Percentiles rank a stretch among this genome's conserved stretches.
Evolutionary conservation across 2,329 filamentous ascomycete genomes (phyloP).

Genomic region (Penicillium sp.): DNA sequence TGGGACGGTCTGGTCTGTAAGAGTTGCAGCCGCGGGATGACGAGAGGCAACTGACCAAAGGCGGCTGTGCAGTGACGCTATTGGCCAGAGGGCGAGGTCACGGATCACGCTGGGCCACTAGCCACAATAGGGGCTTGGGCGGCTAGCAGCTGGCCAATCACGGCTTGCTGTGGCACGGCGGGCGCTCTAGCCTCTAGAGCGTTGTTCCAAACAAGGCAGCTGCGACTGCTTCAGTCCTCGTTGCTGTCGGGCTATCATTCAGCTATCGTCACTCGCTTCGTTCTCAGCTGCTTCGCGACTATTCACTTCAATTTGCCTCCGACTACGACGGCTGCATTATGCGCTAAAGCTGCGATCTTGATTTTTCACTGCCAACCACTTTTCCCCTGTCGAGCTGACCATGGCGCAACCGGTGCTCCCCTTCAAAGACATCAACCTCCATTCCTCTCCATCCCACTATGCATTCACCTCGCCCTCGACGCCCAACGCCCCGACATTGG

Average conservation of each 20-base stretch:
- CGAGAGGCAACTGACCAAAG: slow-evolving; percentile 13
- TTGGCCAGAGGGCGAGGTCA: neutral
- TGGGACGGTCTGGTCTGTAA: too few relatives aligned
- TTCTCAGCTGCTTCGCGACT: neutral
- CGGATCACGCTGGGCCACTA: neutral
- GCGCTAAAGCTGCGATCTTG: neutral
- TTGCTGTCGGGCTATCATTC: neutral
- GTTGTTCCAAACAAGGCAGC: too few relatives aligned
- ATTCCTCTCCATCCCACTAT: slow-evolving; percentile 87
- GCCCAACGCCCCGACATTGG: slow-evolving; percentile 78
- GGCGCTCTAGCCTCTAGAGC: too few relatives aligned
- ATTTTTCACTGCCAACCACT: slow-evolving; percentile 9
- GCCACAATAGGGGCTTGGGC: neutral
- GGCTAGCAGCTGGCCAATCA: neutral
- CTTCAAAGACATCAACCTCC: slow-evolving; percentile 95
- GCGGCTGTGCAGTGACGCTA: neutral
- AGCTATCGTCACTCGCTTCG: neutral
- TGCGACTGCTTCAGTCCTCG: neutral
- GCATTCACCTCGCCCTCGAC: slow-evolving; percentile 95
- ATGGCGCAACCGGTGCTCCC: slow-evolving; percentile 53
- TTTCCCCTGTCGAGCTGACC: slow-evolving; percentile 38
- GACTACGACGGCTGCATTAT: neutral
- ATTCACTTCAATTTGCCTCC: neutral
- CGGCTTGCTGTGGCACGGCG: neutral
- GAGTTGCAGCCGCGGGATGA: slow-evolving; percentile 12